Conservation (phyloP, 2,329 filamentous ascomycete genomes). For the Ceratocystis cacaofunesta region DNA sequence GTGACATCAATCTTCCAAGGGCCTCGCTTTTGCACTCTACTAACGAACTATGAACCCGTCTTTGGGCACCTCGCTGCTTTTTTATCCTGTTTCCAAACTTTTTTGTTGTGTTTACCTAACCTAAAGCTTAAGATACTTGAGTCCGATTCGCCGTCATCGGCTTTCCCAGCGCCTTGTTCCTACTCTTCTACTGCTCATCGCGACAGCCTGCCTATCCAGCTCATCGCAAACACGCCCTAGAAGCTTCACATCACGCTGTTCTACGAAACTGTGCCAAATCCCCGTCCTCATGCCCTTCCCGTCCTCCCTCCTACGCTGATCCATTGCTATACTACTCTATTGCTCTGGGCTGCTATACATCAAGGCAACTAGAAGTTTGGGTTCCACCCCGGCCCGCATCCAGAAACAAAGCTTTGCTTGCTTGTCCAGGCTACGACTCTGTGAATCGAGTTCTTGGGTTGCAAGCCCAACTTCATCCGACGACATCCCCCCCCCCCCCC, state of each 20-base stretch:
- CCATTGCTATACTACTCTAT: not conserved
- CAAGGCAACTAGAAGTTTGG: not conserved
- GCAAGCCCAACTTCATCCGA: not conserved
- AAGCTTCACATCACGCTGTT: not conserved
- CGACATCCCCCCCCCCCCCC: not conserved
- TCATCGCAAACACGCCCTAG: not conserved
- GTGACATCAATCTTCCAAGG: slow-evolving; percentile 11
- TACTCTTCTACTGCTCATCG: not conserved
- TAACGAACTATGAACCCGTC: not conserved
- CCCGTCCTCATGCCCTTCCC: not conserved
- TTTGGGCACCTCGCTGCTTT: not conserved
- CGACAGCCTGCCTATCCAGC: not conserved
- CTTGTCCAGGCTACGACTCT: not conserved
- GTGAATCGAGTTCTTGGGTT: not conserved
- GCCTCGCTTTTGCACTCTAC: not conserved
- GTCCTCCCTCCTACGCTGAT: not conserved
- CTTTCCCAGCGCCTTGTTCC: not conserved
- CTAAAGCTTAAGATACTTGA: not conserved
- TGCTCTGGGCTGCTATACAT: not conserved
- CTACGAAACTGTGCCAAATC: not conserved
- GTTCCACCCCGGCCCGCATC: not conserved
- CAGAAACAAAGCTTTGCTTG: not conserved
- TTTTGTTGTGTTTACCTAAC: not conserved
- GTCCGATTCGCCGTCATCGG: not conserved
- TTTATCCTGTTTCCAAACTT: too few species aligned